Evolutionary conservation across 2,329 filamentous ascomycete genomes (phyloP).

Genomic region (Calonectria montana): DNA sequence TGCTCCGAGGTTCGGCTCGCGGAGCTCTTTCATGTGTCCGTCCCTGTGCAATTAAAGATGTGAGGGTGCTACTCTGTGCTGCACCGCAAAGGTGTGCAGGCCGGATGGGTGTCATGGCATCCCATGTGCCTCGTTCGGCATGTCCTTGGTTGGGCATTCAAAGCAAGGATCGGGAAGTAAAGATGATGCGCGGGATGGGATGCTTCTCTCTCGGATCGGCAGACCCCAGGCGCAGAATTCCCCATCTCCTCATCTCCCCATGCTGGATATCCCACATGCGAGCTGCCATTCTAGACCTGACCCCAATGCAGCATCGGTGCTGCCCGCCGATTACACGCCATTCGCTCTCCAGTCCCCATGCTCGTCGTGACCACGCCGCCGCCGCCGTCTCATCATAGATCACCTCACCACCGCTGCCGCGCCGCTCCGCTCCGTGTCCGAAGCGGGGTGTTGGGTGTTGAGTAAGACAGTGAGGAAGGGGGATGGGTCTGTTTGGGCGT

Average conservation of each 20-base stretch:
- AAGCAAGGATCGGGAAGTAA: slow-evolving; percentile 9
- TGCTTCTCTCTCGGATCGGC: slow-evolving; percentile 18
- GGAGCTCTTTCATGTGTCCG: background rate
- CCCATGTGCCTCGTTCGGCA: slow-evolving; percentile 7
- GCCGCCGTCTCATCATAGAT: background rate
- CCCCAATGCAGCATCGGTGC: slow-evolving; percentile 22
- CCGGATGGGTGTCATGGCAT: slow-evolving; percentile 9
- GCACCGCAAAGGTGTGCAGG: background rate
- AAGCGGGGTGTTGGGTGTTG: background rate
- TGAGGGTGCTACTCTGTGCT: background rate
- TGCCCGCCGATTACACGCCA: slow-evolving; percentile 24
- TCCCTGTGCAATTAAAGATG: background rate
- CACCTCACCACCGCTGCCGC: slow-evolving; percentile 4
- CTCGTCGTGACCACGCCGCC: background rate
- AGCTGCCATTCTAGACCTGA: slow-evolving; percentile 13
- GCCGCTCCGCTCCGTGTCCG: slow-evolving; percentile 16
- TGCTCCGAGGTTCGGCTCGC: slow-evolving; percentile 22
- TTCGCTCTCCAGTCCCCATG: slow-evolving; percentile 5
- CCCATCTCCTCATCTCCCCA: slow-evolving; percentile 4
- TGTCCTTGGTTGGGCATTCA: slow-evolving; percentile 4
- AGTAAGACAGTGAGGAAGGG: background rate
- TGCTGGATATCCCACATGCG: slow-evolving; percentile 22
- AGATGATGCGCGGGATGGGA: slow-evolving; percentile 13
- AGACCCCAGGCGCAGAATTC: slow-evolving; percentile 1
- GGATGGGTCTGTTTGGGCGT: background rate